Evolutionary conservation across 1,284 basidiomycete genomes (phyloP).

Genomic region (Neolentinus lepideus): DNA sequence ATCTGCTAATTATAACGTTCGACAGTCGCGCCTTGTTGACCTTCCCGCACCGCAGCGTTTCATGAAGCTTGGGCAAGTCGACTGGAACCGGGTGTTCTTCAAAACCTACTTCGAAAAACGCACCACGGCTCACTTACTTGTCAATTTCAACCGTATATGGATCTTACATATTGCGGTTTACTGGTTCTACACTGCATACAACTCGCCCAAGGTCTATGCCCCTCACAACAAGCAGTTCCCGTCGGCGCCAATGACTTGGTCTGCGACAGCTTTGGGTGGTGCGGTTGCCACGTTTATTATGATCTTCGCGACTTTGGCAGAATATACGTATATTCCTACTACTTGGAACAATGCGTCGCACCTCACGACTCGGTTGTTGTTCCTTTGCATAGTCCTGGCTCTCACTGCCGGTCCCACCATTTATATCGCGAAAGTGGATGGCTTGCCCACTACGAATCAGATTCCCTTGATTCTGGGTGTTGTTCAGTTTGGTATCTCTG

Average conservation of each 20-base stretch:
- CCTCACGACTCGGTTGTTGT: conserved; percentile 81
- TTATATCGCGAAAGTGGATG: conserved; percentile 81
- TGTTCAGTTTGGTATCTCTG: conserved; percentile 86
- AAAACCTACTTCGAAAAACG: conserved; percentile 97
- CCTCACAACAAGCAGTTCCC: conserved; percentile 50
- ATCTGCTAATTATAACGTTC: not conserved
- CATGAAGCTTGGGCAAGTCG: conserved; percentile 83
- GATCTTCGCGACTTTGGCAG: conserved; percentile 85
- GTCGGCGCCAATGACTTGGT: conserved; percentile 83
- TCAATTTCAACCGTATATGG: conserved; percentile 98
- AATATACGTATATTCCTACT: conserved; percentile 94
- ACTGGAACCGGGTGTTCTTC: conserved; percentile 92
- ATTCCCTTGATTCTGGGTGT: conserved; percentile 82
- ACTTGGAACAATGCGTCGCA: conserved; percentile 97
- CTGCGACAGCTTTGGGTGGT: conserved; percentile 87
- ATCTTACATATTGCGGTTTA: conserved; percentile 86
- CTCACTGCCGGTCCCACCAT: conserved; percentile 86
- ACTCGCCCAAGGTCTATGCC: conserved; percentile 91
- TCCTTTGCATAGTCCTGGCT: conserved; percentile 81
- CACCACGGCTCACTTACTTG: conserved; percentile 84
- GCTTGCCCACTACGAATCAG: conserved; percentile 38
- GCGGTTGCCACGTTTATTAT: conserved; percentile 87
- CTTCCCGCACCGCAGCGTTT: conserved; percentile 86
- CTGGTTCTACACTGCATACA: conserved; percentile 95
- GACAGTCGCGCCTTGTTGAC: conserved; percentile 82